Percentiles rank a stretch among this genome's conserved stretches.
These are phyloP conservation scores for Graphilbum ipis-grandicollis DNA, from an alignment of 2,329 filamentous ascomycete species.

Conservation along the genomic window DNA sequence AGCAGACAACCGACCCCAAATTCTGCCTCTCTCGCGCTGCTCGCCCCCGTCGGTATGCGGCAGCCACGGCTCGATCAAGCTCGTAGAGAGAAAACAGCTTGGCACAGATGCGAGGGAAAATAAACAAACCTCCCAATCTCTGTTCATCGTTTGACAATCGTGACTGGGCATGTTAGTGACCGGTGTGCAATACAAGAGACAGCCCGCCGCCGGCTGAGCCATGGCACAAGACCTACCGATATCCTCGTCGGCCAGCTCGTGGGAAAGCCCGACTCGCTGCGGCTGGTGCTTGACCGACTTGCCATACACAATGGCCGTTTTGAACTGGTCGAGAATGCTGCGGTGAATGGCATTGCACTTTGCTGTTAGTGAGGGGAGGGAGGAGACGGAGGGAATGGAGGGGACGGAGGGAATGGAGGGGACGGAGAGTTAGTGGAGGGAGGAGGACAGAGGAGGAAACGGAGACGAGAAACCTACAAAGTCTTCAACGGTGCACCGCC, in stretches of 20 bases:
- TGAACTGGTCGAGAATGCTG: slow-evolving; percentile 90
- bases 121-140: too few species aligned
- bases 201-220: too few species aligned
- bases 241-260: slow-evolving; percentile 91
- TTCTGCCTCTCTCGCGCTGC: too few species aligned
- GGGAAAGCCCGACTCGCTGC: slow-evolving; percentile 77
- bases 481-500: slow-evolving; percentile 80
- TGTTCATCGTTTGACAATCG: slow-evolving; percentile 50
- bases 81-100: too few species aligned
- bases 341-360: slow-evolving; percentile 96
- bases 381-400: not conserved
- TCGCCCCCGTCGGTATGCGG: too few species aligned
- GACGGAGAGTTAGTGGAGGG: not conserved
- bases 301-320: slow-evolving; percentile 87
- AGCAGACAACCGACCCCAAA: too few species aligned
- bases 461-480: slow-evolving; percentile 49
- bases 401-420: not conserved
- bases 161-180: slow-evolving; percentile 26
- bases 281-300: slow-evolving; percentile 98
- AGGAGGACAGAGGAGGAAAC: not conserved
- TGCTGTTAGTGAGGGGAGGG: not conserved
- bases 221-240: slow-evolving; percentile 50
- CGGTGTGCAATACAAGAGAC: too few species aligned
- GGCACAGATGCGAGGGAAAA: too few species aligned
- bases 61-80: too few species aligned